Conservation (phyloP, 176 grass and related monocot species). For the Hyparrhenia diplandra region DNA sequence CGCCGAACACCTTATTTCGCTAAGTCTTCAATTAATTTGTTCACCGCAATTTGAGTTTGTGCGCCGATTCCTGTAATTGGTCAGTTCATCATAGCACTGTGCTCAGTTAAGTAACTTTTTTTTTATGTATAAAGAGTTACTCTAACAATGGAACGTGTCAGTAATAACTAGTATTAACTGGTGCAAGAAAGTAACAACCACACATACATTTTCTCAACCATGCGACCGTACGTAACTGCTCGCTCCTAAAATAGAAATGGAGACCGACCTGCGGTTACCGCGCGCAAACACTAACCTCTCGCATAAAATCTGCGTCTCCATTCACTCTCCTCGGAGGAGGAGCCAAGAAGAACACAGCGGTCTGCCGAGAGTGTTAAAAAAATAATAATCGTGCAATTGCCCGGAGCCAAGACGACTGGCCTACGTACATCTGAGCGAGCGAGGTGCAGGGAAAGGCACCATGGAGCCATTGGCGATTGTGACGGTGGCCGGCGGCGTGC, state of each 20-base stretch:
- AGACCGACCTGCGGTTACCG: background rate
- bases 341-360: background rate
- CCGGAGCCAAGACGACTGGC: background rate
- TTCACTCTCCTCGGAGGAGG: background rate
- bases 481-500: conserved; percentile 38
- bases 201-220: background rate
- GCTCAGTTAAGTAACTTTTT: too few relatives aligned
- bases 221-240: background rate
- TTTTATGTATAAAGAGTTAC: too few relatives aligned
- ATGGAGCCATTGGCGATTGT: conserved; percentile 42
- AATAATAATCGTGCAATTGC: background rate
- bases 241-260: background rate
- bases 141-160: background rate
- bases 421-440: too few relatives aligned
- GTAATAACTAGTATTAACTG: background rate
- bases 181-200: background rate
- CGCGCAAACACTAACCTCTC: too few relatives aligned
- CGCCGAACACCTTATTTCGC: too few relatives aligned
- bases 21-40: too few relatives aligned
- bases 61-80: too few relatives aligned
- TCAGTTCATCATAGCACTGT: too few relatives aligned
- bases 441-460: background rate
- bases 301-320: background rate
- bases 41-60: too few relatives aligned
- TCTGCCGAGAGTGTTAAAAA: background rate